phyloP scores from a whole-genome alignment of 176 grass and related monocot genomes.

The Triticum monococcum region DNA sequence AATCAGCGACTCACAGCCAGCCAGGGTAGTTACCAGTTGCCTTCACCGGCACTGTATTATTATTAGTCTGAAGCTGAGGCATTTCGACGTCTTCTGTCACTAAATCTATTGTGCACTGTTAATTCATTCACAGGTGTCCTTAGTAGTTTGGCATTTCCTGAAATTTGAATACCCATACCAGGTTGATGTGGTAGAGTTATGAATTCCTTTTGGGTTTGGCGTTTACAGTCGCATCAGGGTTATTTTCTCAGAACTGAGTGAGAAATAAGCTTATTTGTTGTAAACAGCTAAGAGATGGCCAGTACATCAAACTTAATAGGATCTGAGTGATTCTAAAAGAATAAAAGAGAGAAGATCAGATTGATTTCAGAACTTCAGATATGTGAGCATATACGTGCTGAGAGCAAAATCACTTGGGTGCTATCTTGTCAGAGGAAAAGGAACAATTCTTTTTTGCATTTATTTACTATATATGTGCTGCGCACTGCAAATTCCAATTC shows the following conservation, averaged over 20 bases:
- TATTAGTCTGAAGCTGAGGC: slow-evolving; percentile 25
- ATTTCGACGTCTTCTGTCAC: not conserved
- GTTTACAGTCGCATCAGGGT: not conserved
- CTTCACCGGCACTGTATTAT: slow-evolving; percentile 22
- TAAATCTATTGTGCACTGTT: not conserved
- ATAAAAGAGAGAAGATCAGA: no score
- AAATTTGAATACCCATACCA: not conserved
- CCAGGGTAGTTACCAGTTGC: slow-evolving; percentile 3
- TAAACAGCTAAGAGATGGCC: not conserved
- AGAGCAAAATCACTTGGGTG: not conserved
- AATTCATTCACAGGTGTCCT: not conserved
- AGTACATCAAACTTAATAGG: not conserved
- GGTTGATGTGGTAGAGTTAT: not conserved
- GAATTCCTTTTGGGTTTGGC: not conserved
- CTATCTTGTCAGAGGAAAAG: not conserved
- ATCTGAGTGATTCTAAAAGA: not conserved
- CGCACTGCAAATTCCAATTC: not conserved
- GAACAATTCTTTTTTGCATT: not conserved
- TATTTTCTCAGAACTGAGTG: not conserved
- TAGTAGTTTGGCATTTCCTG: not conserved
- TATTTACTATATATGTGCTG: no score
- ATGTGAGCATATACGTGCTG: not conserved
- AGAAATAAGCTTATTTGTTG: not conserved
- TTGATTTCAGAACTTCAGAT: not conserved
- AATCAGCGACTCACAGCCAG: not conserved